These are phyloP conservation scores for Leccinum rimulosum DNA, from an alignment of 768 basidiomycete species.

Conservation along the genomic window DNA sequence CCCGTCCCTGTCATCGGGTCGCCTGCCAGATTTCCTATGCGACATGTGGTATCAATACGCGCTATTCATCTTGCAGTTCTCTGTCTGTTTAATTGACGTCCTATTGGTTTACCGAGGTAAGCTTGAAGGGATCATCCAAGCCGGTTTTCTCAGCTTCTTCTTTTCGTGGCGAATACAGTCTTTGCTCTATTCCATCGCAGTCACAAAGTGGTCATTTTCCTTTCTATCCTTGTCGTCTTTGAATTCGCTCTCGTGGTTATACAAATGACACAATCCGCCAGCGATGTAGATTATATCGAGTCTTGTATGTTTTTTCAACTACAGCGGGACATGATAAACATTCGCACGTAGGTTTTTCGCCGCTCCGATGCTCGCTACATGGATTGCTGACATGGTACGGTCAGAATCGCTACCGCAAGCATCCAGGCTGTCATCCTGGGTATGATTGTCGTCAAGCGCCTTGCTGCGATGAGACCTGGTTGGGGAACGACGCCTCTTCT, in stretches of 20 bases:
- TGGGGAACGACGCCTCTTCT: constrained; percentile 43
- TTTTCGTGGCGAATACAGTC: constrained; percentile 6
- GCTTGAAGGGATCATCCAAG: neutral
- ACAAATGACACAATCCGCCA: constrained; percentile 23
- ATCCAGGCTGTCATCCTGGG: constrained; percentile 38
- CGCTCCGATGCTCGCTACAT: neutral
- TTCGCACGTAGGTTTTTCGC: constrained; percentile 17
- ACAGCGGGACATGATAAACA: neutral
- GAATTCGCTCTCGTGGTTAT: constrained; percentile 14
- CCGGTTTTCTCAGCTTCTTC: neutral
- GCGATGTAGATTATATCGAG: constrained; percentile 1
- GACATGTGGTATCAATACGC: constrained; percentile 10
- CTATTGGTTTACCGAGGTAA: constrained; percentile 26
- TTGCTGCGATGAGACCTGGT: constrained; percentile 32
- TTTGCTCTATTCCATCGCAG: constrained; percentile 36
- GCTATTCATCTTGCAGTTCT: constrained; percentile 4
- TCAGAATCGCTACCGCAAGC: constrained; percentile 20
- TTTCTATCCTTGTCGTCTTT: constrained; percentile 11
- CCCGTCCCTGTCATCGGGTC: constrained; percentile 12
- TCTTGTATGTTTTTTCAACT: constrained; percentile 28
- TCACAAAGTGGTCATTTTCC: constrained; percentile 22
- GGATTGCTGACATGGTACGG: neutral
- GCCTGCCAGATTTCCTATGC: constrained; percentile 4
- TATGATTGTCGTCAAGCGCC: constrained; percentile 39
- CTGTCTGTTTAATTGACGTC: constrained; percentile 16